Evolutionary conservation across 2,329 filamentous ascomycete species (phyloP), one percentile per base, ranked within the genome.

Genomic region (Tolypocladium endophyticum): DNA sequence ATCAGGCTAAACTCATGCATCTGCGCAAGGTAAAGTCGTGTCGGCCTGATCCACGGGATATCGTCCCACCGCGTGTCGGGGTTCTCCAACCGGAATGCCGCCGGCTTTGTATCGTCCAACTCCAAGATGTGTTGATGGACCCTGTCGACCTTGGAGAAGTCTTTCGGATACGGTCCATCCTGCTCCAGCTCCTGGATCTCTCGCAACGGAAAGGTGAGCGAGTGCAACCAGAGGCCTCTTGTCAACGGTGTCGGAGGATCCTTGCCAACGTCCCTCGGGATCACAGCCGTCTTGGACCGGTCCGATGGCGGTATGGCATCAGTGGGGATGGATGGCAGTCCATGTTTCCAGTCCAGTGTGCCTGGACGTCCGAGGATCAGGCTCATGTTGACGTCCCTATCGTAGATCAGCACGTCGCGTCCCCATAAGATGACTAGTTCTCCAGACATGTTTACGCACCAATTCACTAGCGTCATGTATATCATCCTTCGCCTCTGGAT

Each of bases 191-290:
- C 77, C 35, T 79, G 74, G 8, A 87, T 81, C 55, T 81, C 77
- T 55, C 78, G 76, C 28, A 87, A 70, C 2, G 78, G 77, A n/a
- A 68, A 67, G 58, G 77, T 74, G 23, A 81, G 67, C 56, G 80
- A 72, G 62, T 77, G 78, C 4, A 76, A 73, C 76, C 81, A 83
- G 18, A 87, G 69, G 1, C 76, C 70, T 53, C 78, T 75, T 1
- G 83, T 84, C 38, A 86, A 67, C 2, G 81, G 79, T 0, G 83
- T 85, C 1, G 84, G 84, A 3, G 80, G 79, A 53, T 85, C 82
- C 3, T 59, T 62, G 20, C 75, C 69, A 20, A 78, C 76, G 35
- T 72, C 71, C 43, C 84, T 75, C 20, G 75, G 73, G 16, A 77
- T 64, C 45, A 85, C 75, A 0, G 81, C 78, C 53, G 74, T 77